Base-by-base conservation (phyloP, 495 filamentous ascomycete species). In the Penicillium psychrofluorescens region DNA sequence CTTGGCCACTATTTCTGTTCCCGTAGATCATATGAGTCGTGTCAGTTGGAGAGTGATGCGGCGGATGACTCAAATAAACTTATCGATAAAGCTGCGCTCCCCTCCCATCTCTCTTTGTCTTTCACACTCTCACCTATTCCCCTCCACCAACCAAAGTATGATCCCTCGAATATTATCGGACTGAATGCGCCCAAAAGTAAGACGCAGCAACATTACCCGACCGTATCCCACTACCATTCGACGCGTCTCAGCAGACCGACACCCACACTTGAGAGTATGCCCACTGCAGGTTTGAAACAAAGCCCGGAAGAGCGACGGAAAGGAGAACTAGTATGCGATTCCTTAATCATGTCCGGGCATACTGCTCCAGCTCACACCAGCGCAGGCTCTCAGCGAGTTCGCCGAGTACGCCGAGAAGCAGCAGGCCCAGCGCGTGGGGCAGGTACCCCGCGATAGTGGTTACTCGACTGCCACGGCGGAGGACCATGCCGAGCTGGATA, bases 351-450 rank as follows among this genome's bases (percentile, higher is more conserved):
- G 28, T 40, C 29, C 29, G 29, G 44, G 31, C 13, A 32, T 30
- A 36, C 42, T 12, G 9, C 30, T 11, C 22, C 27, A 40, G 14
- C 36, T 45, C 46, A 47, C 41, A 50, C 30, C 40, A 35, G 22
- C 42, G 44, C 48, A 92, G 87, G 92, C 92, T 13, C 75, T 98
- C 46, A 91, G 86, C 73, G 92, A 96, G 52, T 98, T 98, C 58
- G 89, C 94, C 61, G 92, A 97, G 63, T 97, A 95, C 53, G 94
- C 95, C 45, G 90, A 96, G 62, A 83, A 90, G 65, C 89, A 98
- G 62, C 91, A 96, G 63, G 76, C 79, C 4, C 90, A 67, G 66
- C 82, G 44, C 59, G 58, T 54, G 14, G 51, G 61, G 22, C 53
- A 50, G 14, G 63, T 57, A 11, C 66, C 67, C 14, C 68, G 67